Percentiles rank a stretch among this genome's conserved stretches.
Evolutionary conservation across 75 land plant genomes (phyloP).

Genomic region (Pinus tabuliformis): DNA sequence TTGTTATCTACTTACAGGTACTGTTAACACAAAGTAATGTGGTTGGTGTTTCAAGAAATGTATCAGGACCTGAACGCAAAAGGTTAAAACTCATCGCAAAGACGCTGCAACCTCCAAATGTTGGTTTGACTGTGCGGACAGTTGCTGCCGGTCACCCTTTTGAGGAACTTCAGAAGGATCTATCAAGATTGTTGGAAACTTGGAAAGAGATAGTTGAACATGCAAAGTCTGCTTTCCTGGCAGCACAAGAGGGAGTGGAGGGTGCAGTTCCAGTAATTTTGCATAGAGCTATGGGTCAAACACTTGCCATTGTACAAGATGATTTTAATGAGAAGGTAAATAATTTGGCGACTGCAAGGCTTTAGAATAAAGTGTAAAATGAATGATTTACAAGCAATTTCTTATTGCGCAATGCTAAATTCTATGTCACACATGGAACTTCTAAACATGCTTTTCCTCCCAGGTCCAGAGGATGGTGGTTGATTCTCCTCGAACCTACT

Average conservation of each 20-base stretch:
- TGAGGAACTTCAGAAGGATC: constrained; percentile 87
- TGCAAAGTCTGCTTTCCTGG: constrained; percentile 82
- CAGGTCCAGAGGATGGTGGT: constrained; percentile 86
- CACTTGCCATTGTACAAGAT: constrained; percentile 85
- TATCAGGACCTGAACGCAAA: constrained; percentile 79
- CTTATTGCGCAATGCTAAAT: not conserved
- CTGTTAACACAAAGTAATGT: constrained; percentile 48
- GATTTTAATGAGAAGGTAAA: constrained; percentile 81
- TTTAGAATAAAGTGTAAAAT: not conserved
- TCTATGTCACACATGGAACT: not conserved
- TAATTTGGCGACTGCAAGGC: not conserved
- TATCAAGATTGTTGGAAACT: constrained; percentile 79
- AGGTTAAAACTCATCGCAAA: constrained; percentile 77
- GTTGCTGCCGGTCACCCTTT: constrained; percentile 84
- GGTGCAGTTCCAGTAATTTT: constrained; percentile 86
- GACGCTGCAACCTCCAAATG: constrained; percentile 70
- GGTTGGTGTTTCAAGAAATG: constrained; percentile 82
- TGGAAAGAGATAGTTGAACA: constrained; percentile 84
- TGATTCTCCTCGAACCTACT: constrained; percentile 88
- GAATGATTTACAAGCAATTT: not conserved
- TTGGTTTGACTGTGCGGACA: constrained; percentile 91
- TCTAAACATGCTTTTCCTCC: not conserved
- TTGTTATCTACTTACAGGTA: constrained; percentile 47
- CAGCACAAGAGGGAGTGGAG: constrained; percentile 75
- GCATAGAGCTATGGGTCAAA: constrained; percentile 97